Evolutionary conservation across 2,329 filamentous ascomycete species (phyloP), one percentile per base, ranked within the genome.

Genomic region (Trichoderma guizhouense): DNA sequence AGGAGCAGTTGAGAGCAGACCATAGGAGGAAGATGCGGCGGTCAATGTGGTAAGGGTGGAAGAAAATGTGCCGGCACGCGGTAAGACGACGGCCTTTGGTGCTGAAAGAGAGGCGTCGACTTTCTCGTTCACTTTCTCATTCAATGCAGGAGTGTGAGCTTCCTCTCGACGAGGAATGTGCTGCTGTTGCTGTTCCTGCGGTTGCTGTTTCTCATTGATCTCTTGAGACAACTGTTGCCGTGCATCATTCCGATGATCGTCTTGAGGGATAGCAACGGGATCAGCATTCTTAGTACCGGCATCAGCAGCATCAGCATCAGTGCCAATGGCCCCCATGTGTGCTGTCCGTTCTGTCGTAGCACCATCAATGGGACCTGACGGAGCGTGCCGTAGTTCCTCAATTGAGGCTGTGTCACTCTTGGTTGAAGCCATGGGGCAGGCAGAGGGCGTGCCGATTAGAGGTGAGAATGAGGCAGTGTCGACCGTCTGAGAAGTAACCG

Each of bases 401-500:
- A 61, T 60, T 64, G 66, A 72, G 71, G 71, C 71, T 72, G 71
- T 72, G 71, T 72, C 43, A 47, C 39, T 61, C 53, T 66, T 39
- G 32, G 39, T 36, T 4, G 66, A 34, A 34, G 66, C 61, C 71
- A 72, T 72, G 60, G 68, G 43, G 51, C 18, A 34, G 32, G 51
- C 21, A 26, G 32, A 67, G 39, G 36, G 65, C 18, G 65, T 39
- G 39, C 58, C 39, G 18, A 36, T 43, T 39, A 57, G 64, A 28
- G 11, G 39, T 9, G 28, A 21, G 47, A 65, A 7, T 15, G 69
- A 65, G 69, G 69, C 69, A 66, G 69, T 71, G 69, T 51, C 43
- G 21, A 66, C 26, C 62, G 51, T 21, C 32, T 18, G 21, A 39
- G 51, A 18, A 24, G 39, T 34, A 18, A 26, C 53, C 64, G 51